phyloP scores from a whole-genome alignment of 1,139 yeast species.

The Eremothecium gossypii region DNA sequence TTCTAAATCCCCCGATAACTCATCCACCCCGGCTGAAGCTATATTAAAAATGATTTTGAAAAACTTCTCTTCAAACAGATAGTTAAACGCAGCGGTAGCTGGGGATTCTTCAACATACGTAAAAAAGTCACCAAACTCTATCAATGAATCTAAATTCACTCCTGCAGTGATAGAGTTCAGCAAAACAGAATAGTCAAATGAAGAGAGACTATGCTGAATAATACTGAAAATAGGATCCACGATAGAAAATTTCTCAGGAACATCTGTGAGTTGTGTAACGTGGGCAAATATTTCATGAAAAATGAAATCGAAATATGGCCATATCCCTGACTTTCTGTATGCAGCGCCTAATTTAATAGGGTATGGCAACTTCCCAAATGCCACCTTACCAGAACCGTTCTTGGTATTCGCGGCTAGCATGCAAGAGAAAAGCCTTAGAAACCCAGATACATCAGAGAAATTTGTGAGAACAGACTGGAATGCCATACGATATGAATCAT shows the following conservation, averaged over 20 bases:
- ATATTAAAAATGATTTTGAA: constrained; percentile 48
- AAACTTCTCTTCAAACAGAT: constrained; percentile 50
- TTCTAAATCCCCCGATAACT: constrained; percentile 35
- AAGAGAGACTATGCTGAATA: constrained; percentile 43
- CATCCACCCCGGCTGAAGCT: constrained; percentile 49
- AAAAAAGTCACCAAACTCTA: constrained; percentile 35
- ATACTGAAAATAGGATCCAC: constrained; percentile 48
- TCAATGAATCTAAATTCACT: constrained; percentile 43
- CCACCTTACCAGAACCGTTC: constrained; percentile 26
- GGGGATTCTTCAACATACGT: constrained; percentile 50
- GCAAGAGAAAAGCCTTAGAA: constrained; percentile 37
- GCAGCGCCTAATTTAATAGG: constrained; percentile 58
- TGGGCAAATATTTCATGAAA: constrained; percentile 55
- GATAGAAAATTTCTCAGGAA: constrained; percentile 37
- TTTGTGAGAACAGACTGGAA: constrained; percentile 29
- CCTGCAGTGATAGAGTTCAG: constrained; percentile 42
- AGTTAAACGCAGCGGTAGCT: constrained; percentile 55
- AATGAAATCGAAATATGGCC: constrained; percentile 74
- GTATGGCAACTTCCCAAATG: constrained; percentile 40
- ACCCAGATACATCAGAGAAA: constrained; percentile 52
- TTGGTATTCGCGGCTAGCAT: constrained; percentile 33
- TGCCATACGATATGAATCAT: constrained; percentile 20
- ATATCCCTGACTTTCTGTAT: constrained; percentile 58
- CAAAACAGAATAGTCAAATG: constrained; percentile 57
- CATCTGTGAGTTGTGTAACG: constrained; percentile 22